A percentile compares a stretch with the other conserved stretches of the same genome.
These are phyloP conservation scores for Ambrosia trifida DNA, from an alignment of 129 eudicot species.

Conservation along the genomic window DNA sequence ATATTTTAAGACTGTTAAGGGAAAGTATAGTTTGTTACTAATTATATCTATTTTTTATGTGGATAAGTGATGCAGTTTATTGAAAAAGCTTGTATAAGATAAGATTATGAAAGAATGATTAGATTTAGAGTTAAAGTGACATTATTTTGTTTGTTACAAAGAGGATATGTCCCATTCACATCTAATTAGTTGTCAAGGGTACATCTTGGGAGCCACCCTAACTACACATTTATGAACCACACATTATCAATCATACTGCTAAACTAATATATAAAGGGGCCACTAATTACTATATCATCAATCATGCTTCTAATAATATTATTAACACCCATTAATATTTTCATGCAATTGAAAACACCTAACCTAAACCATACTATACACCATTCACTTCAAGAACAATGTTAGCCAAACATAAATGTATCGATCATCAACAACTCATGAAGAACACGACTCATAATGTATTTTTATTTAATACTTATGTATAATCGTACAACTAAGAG, in stretches of 20 bases:
- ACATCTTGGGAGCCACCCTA: neutral
- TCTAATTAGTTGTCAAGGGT: slow-evolving; percentile 1
- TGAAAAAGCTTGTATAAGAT: neutral
- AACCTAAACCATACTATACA: no score
- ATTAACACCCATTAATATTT: no score
- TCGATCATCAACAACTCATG: neutral
- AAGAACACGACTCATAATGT: no score
- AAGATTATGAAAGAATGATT: neutral
- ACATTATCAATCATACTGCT: neutral
- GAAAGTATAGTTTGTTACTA: no score
- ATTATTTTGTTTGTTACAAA: slow-evolving; percentile 8
- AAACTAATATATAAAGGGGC: neutral
- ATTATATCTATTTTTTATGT: neutral
- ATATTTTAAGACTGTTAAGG: no score
- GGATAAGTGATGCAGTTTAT: neutral
- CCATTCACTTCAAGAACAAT: no score
- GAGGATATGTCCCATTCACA: neutral
- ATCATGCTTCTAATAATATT: no score
- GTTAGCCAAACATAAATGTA: neutral
- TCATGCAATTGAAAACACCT: no score
- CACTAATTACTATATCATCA: no score
- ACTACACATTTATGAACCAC: neutral
- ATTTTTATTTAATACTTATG: no score
- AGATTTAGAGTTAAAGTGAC: neutral
- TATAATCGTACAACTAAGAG: no score